phyloP scores from a whole-genome alignment of 192 early-diverging fungal genomes.

The Backusella circina region DNA sequence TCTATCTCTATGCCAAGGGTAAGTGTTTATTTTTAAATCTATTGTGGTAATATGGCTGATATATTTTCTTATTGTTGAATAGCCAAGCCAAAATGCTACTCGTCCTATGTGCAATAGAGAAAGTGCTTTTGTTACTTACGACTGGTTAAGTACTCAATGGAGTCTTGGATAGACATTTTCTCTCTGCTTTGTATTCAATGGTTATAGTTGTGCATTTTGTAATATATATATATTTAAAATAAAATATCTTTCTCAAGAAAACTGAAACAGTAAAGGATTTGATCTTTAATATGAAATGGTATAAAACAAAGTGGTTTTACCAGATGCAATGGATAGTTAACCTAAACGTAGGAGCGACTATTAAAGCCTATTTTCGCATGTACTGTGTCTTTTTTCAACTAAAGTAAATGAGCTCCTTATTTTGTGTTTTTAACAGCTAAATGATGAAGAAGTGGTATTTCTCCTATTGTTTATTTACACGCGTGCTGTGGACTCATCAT shows the following conservation, averaged over 20 bases:
- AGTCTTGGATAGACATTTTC: constrained; percentile 32
- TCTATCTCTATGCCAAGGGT: constrained; percentile 30
- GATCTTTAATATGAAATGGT: neutral
- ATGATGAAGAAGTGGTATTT: no score
- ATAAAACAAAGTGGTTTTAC: no score
- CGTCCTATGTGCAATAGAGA: constrained; percentile 23
- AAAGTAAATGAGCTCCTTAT: no score
- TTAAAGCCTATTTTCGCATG: no score
- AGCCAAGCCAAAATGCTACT: constrained; percentile 6
- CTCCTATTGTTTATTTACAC: no score
- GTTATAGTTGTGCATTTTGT: neutral
- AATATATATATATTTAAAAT: neutral
- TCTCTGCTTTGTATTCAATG: neutral
- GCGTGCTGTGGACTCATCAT: no score
- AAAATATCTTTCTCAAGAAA: neutral
- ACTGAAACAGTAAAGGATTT: neutral
- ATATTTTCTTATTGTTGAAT: neutral
- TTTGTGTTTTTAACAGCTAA: no score
- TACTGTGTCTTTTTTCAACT: no score
- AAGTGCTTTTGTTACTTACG: constrained; percentile 13
- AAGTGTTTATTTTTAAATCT: neutral
- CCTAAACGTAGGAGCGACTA: no score
- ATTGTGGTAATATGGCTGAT: neutral
- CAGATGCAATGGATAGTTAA: no score
- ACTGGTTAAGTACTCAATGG: constrained; percentile 31